Base-by-base conservation (phyloP, 2,329 filamentous ascomycete species). In the Xylaria arbuscula region DNA sequence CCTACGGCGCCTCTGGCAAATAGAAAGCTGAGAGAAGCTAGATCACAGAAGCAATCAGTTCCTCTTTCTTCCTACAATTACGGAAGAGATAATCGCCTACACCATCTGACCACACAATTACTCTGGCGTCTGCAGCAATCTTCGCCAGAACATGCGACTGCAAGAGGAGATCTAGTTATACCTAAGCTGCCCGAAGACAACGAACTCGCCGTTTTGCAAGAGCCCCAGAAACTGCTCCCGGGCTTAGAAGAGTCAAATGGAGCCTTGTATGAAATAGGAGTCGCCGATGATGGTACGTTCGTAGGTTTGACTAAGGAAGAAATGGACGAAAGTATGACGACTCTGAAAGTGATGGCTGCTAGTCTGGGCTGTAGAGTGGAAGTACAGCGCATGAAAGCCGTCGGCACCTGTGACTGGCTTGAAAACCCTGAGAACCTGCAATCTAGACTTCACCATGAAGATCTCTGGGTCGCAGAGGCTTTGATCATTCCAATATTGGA, bases 51-150 rank as follows among this genome's bases (percentile, higher is more conserved):
- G 54, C 67, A 75, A 47, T 59, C 72, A 47, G 62, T 69, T 32
- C 72, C 74, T 11, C 69, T 74, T 24, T 66, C 76, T 36, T 72
- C 87, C 9, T 89, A 89, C 0, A 89, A 82, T 54, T 90, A 94
- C 75, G 90, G 90, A 34, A 90, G 93, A 28, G 93, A 97, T 79
- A 89, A 94, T 73, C 88, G 96, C 54, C 85, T 98, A 17, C 91
- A 97, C 76, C 93, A 98, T 76, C 83, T 99, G 70, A 99, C 95
- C 0, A 99, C 96, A 0, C 96, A 99, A 79, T 85, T 99, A 28
- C 83, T 99, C 7, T 99, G 96, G 96, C 88, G 96, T 57, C 81
- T 99, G 66, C 94, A 98, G 78, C 96, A 99, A 78, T 98, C 95
- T 1, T 97, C 93, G 9, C 93, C 94, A 0, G 93, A 97, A 78